A percentile compares a stretch with the other conserved stretches of the same genome.
These are phyloP conservation scores for Sicyos baderoa DNA, from an alignment of 306 rosid species.

Conservation along the genomic window DNA sequence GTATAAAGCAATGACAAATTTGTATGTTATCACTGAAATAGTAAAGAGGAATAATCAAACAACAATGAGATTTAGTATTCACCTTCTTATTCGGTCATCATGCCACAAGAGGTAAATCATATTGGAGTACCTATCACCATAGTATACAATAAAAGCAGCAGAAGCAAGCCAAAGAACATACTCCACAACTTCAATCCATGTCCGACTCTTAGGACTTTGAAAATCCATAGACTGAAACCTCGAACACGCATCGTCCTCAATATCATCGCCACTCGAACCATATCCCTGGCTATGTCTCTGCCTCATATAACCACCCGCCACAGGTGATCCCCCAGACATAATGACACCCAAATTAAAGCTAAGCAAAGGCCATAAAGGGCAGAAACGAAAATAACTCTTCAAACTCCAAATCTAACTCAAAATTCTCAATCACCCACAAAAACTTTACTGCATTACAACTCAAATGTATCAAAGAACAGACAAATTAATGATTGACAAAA, in stretches of 20 bases:
- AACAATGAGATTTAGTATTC: neutral
- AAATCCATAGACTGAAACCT: constrained; percentile 38
- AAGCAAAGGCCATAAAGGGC: constrained; percentile 27
- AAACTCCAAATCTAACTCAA: constrained; percentile 26
- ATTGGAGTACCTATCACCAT: constrained; percentile 77
- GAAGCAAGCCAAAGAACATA: constrained; percentile 87
- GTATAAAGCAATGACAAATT: neutral
- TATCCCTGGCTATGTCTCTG: constrained; percentile 97
- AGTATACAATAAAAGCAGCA: constrained; percentile 63
- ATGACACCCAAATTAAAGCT: constrained; percentile 24
- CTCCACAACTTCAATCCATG: constrained; percentile 62
- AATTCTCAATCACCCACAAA: constrained; percentile 14
- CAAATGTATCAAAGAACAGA: constrained; percentile 20
- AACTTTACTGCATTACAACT: constrained; percentile 14
- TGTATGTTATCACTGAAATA: neutral
- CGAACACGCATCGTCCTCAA: constrained; percentile 93
- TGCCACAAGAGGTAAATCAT: constrained; percentile 68
- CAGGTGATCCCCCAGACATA: constrained; percentile 96
- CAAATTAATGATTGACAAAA: constrained; percentile 14
- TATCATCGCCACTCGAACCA: constrained; percentile 92
- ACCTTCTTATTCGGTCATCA: constrained; percentile 85
- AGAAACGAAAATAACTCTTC: constrained; percentile 22
- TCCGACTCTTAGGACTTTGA: constrained; percentile 40
- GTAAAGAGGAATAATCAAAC: constrained; percentile 5
- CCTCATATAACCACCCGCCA: constrained; percentile 71